Evolutionary conservation across 345 rosid species (phyloP), one percentile per base, ranked within the genome.

Genomic region (Salix arbutifolia): DNA sequence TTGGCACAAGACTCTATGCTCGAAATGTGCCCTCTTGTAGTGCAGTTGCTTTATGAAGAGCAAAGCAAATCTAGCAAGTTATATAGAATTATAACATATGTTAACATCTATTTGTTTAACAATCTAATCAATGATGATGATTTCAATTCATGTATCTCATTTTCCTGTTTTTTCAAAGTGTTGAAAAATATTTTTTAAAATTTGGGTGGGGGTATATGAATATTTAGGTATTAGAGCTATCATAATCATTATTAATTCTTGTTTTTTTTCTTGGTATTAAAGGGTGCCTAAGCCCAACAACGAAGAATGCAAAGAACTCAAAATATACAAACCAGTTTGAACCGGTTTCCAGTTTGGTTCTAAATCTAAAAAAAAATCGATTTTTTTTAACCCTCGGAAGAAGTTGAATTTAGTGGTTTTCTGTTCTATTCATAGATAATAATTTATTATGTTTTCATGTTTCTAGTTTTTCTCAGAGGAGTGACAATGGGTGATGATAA

Each of bases 401-500:
- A 46, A 46, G 50, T 46, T 46, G 16, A 46, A 6, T 23, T 21
- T 21, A 7, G 65, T n/a, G 12, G 30, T 67, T 67, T 33, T 67
- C 35, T 46, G 16, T 46, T 40, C 44, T 40, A 40, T 14, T 46
- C 18, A 14, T 46, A 46, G 5, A 4, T 3, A 46, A 4, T 12
- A 46, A 46, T 46, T 14, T 14, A 12, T 14, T 46, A 4, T 14
- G 17, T 13, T 14, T 46, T 46, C 5, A 46, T 46, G 14, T 46
- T 46, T 46, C 50, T 40, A 10, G 44, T 46, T 46, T 14, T 46
- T 46, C 50, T 46, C 14, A 46, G 5, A 40, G 44, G 44, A 65
- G 69, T 14, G 46, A 73, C 78, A 70, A 94, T 91, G 97, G 93
- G 78, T 62, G 89, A 89, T 66, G 80, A 74, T 73, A 75, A 80